Conservation (phyloP, 139 green algal species). For the Asterochloris sp. region DNA sequence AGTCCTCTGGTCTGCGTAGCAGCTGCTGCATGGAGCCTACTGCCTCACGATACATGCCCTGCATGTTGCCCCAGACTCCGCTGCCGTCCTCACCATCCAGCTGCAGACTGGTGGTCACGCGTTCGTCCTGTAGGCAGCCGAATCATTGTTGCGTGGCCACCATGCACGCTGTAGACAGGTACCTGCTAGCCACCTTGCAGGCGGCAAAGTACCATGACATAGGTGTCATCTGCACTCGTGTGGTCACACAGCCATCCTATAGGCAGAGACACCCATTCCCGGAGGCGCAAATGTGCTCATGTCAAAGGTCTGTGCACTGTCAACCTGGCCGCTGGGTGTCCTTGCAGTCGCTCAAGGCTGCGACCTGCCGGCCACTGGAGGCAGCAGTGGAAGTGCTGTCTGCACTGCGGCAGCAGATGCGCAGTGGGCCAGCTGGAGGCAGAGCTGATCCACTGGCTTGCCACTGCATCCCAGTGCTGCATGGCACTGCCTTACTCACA, state of each 20-base stretch:
- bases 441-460: neutral
- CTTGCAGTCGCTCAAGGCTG: neutral
- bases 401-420: neutral
- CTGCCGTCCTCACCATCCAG: conserved; percentile 23
- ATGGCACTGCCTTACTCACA: neutral
- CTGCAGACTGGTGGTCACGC: conserved; percentile 19
- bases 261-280: no score
- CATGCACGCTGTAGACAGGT: no score
- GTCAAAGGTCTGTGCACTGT: no score
- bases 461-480: neutral
- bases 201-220: no score
- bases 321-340: neutral
- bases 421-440: no score
- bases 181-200: no score
- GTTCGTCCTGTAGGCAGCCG: conserved; percentile 6
- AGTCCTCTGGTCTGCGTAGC: neutral
- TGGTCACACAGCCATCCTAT: no score
- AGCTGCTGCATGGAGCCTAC: neutral
- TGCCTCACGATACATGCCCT: conserved; percentile 31
- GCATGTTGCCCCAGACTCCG: neutral
- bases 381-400: neutral
- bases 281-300: no score
- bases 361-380: neutral
- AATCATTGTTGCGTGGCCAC: no score
- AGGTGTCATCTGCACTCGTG: no score